phyloP scores from a whole-genome alignment of 2,329 filamentous ascomycete genomes.

The Fusarium anthophilum region DNA sequence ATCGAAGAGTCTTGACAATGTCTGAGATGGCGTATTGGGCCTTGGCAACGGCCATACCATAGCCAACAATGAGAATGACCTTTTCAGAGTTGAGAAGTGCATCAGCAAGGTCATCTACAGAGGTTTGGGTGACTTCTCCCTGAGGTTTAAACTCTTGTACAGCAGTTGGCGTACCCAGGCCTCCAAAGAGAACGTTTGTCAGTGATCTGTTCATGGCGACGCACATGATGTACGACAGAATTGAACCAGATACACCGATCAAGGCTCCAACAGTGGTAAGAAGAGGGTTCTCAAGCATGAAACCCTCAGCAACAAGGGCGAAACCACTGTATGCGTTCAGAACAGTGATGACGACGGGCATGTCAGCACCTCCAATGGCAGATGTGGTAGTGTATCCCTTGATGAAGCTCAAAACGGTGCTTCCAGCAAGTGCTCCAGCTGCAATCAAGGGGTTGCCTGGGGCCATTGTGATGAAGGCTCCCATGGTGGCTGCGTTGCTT shows the following conservation, averaged over 20 bases:
- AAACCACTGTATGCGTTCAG: conserved; percentile 93
- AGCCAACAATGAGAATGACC: conserved; percentile 90
- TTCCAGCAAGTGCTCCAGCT: conserved; percentile 79
- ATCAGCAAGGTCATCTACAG: conserved; percentile 82
- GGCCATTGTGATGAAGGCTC: conserved; percentile 82
- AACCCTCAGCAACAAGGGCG: conserved; percentile 86
- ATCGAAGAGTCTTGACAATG: conserved; percentile 78
- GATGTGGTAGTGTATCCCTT: conserved; percentile 90
- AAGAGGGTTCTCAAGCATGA: conserved; percentile 90
- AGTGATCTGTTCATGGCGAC: conserved; percentile 91
- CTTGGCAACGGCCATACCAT: conserved; percentile 94
- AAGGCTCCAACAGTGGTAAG: conserved; percentile 86
- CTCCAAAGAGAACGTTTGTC: conserved; percentile 90
- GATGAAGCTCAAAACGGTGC: conserved; percentile 79
- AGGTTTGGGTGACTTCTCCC: conserved; percentile 80
- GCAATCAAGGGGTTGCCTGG: conserved; percentile 82
- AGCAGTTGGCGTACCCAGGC: conserved; percentile 71
- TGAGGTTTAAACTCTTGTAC: conserved; percentile 77
- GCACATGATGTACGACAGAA: conserved; percentile 87
- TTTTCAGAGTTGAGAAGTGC: conserved; percentile 79
- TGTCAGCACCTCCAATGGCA: conserved; percentile 91
- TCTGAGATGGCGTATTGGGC: conserved; percentile 91
- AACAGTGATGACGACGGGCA: conserved; percentile 92
- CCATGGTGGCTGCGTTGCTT: conserved; percentile 83
- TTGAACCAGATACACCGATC: conserved; percentile 89